Evolutionary conservation across 2,329 filamentous ascomycete genomes (phyloP).

Genomic region (Colletotrichum abscissum): DNA sequence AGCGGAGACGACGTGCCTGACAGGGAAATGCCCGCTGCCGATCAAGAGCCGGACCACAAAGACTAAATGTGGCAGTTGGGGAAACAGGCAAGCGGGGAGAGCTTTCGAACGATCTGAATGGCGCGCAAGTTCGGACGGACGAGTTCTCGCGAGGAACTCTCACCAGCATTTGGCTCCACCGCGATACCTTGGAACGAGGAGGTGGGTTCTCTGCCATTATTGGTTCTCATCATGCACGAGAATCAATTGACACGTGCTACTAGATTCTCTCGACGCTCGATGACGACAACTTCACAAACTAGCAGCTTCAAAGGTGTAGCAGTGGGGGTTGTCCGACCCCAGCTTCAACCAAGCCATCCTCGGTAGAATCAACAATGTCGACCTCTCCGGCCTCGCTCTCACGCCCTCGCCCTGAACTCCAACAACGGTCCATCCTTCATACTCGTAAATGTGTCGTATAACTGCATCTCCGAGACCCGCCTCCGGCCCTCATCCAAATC

Average conservation of each 20-base stretch:
- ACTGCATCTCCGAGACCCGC: constrained; percentile 71
- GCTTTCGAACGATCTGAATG: constrained; percentile 17
- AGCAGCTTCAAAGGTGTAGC: not conserved
- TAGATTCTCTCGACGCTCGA: not conserved
- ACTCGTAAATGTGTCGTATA: constrained; percentile 79
- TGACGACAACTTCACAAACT: constrained; percentile 20
- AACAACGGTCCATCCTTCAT: constrained; percentile 78
- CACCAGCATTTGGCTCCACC: not conserved
- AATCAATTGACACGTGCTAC: not conserved
- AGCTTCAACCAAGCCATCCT: constrained; percentile 23
- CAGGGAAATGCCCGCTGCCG: constrained; percentile 17
- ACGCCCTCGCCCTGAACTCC: constrained; percentile 62
- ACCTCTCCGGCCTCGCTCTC: constrained; percentile 57
- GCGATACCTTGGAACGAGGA: not conserved
- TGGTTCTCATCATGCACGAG: not conserved
- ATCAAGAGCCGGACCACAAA: constrained; percentile 3
- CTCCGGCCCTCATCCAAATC: constrained; percentile 66
- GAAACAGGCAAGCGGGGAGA: not conserved
- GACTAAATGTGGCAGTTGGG: constrained; percentile 17
- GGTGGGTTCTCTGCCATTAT: not conserved
- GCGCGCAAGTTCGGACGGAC: constrained; percentile 32
- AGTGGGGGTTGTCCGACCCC: not conserved
- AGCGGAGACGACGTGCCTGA: constrained; percentile 4
- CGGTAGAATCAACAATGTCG: constrained; percentile 71
- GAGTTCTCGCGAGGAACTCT: not conserved